These are phyloP conservation scores for Pythium periplocum DNA, from an alignment of 352 stramenopile species.

Conservation along the genomic window DNA sequence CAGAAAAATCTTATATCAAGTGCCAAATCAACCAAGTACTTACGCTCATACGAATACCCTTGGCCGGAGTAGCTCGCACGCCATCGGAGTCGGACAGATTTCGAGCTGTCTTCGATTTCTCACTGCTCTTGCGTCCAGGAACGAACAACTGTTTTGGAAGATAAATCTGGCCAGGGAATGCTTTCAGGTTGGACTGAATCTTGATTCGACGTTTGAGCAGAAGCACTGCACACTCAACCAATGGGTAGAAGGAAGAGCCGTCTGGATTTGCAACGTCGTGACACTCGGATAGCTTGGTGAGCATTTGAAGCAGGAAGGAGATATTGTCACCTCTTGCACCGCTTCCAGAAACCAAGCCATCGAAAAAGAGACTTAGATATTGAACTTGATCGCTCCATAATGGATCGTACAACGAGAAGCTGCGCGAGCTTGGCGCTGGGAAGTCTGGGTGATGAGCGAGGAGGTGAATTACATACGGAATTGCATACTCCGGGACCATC, in stretches of 20 bases:
- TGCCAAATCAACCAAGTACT: conserved; percentile 12
- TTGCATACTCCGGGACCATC: conserved; percentile 77
- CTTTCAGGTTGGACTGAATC: conserved; percentile 77
- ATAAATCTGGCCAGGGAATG: conserved; percentile 81
- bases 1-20: not conserved
- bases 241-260: conserved; percentile 45
- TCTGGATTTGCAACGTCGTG: conserved; percentile 47
- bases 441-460: conserved; percentile 75
- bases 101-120: no score
- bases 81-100: no score
- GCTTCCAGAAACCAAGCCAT: conserved; percentile 54
- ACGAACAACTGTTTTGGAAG: conserved; percentile 67
- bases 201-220: conserved; percentile 83
- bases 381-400: conserved; percentile 49
- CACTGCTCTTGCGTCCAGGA: conserved; percentile 7
- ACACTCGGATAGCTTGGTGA: conserved; percentile 69
- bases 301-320: conserved; percentile 78
- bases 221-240: conserved; percentile 48
- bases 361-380: conserved; percentile 69
- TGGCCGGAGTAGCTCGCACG: not conserved
- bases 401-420: conserved; percentile 26
- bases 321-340: conserved; percentile 71
- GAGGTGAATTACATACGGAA: conserved; percentile 82
- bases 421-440: conserved; percentile 29
- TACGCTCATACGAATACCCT: conserved; percentile 41